Evolutionary conservation across 192 early-diverging fungal genomes (phyloP).

Genomic region (Helicostylum pulchrum): DNA sequence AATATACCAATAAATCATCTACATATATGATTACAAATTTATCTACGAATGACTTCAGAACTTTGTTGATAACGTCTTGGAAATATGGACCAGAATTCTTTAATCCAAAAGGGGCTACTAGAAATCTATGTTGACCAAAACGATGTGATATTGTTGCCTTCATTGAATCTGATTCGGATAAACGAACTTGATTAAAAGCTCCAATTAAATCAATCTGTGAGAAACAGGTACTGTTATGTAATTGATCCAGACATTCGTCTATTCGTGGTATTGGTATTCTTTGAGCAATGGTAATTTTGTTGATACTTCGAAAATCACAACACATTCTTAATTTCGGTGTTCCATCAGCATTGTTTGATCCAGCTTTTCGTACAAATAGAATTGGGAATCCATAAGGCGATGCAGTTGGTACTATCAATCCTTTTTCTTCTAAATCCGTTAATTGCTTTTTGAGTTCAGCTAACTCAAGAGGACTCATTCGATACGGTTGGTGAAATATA

Average conservation of each 20-base stretch:
- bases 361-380: conserved; percentile 48
- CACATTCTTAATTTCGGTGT: conserved; percentile 33
- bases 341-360: conserved; percentile 23
- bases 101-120: conserved; percentile 30
- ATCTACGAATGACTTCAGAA: neutral
- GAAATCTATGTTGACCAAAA: conserved; percentile 21
- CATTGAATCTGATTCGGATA: conserved; percentile 27
- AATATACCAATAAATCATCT: conserved; percentile 44
- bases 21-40: conserved; percentile 38
- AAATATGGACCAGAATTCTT: conserved; percentile 28
- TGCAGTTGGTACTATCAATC: conserved; percentile 29
- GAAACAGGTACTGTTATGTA: conserved; percentile 22
- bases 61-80: conserved; percentile 16
- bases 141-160: conserved; percentile 39
- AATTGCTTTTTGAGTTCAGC: conserved; percentile 15
- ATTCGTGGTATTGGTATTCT: neutral
- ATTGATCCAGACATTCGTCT: conserved; percentile 1
- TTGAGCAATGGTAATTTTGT: conserved; percentile 45
- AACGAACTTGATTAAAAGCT: conserved; percentile 45
- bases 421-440: conserved; percentile 16
- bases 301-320: conserved; percentile 51
- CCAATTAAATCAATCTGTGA: conserved; percentile 42
- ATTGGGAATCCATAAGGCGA: conserved; percentile 39
- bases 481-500: conserved; percentile 11
- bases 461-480: conserved; percentile 18